Base-by-base conservation (phyloP, 768 basidiomycete genomes). In the Mycena alexandri region DNA sequence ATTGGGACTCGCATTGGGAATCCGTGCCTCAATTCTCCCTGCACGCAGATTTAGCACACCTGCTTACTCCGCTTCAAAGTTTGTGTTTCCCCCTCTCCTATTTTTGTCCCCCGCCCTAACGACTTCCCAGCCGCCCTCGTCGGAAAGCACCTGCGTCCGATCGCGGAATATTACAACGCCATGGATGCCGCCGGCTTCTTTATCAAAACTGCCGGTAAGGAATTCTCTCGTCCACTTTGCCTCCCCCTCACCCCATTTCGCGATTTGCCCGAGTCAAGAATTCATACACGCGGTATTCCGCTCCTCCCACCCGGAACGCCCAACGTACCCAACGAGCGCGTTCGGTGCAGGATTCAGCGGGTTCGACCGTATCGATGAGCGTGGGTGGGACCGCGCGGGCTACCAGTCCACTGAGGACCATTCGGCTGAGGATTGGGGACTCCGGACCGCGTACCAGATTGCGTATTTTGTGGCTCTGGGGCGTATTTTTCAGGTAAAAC, bases 261-360 rank as follows among this genome's bases (percentile, higher is more conserved):
- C n/a, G n/a, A n/a, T n/a, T n/a, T n/a, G n/a, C n/a, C n/a, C n/a
- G n/a, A n/a, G n/a, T n/a, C n/a, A n/a, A 65, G 67, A 17, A 3
- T 63, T 68, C 44, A 16, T 52, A 2, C 11, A 25, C 29, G 25
- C 56, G 1, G 22, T 56, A 5, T 61, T 69, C 38, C 33, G 7
- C 8, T 52, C 67, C 48, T 11, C 29, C 22, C 50, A 65, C 10
- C 42, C 67, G 1, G 38, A 50, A 2, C 58, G 57, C 12, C 68
- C 63, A 13, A 14, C 52, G 1, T 55, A 62, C 24, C 69, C 69
- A 7, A 54, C 24, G 2, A 66, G 59, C 34, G 48, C 52, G 5
- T 70, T 70, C 43, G 69, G 69, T 7, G 69, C 69, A 0, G 69
- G 69, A 10, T 66, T 70, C 56, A 70, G 69, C 46, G 69, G 69